These are phyloP conservation scores for Linnemannia exigua DNA, from an alignment of 192 early-diverging fungal genomes.

Conservation along the genomic window DNA sequence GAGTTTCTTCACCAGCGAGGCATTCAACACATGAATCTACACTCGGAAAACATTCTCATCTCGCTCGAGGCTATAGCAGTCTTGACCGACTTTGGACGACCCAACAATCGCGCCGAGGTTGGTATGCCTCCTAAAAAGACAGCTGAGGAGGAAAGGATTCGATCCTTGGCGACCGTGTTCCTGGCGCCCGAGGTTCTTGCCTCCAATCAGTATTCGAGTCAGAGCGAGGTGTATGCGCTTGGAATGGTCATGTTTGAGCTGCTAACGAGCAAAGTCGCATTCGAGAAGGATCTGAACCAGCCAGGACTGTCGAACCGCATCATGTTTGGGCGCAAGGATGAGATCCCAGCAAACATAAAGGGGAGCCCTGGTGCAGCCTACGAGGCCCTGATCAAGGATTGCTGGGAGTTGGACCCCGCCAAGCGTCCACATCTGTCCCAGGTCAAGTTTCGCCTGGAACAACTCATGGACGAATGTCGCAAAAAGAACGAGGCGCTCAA, in stretches of 20 bases:
- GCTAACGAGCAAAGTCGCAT: constrained; percentile 42
- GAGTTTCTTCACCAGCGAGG: constrained; percentile 47
- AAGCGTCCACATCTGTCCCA: constrained; percentile 45
- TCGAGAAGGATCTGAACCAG: constrained; percentile 32
- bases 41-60: constrained; percentile 46
- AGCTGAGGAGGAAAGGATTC: constrained; percentile 21
- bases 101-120: constrained; percentile 41
- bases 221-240: constrained; percentile 50
- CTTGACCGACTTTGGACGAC: constrained; percentile 40
- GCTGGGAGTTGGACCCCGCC: constrained; percentile 42
- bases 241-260: constrained; percentile 56
- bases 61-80: constrained; percentile 36
- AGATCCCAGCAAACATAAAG: constrained; percentile 28
- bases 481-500: constrained; percentile 16
- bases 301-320: constrained; percentile 42
- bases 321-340: constrained; percentile 55
- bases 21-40: constrained; percentile 42
- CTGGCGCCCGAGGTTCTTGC: constrained; percentile 46
- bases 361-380: constrained; percentile 42
- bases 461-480: constrained; percentile 37
- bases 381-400: constrained; percentile 45
- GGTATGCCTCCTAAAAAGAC: constrained; percentile 45
- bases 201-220: constrained; percentile 36
- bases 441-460: constrained; percentile 42
- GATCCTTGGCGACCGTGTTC: constrained; percentile 44